These are phyloP conservation scores for Fereydounia khargensis DNA, from an alignment of 1,284 basidiomycete species.

Conservation along the genomic window DNA sequence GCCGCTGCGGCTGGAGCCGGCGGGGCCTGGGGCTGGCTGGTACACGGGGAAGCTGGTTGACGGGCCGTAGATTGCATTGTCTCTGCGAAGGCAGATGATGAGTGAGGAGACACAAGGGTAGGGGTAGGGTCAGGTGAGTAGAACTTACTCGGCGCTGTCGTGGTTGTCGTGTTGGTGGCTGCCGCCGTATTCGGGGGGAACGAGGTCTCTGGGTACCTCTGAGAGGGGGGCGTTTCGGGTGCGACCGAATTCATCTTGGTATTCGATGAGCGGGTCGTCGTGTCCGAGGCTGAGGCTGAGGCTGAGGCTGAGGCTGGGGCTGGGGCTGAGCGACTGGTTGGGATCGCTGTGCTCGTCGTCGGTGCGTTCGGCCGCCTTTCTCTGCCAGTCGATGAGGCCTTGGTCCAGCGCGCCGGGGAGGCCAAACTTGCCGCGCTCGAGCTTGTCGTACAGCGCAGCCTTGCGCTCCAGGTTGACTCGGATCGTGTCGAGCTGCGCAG, in stretches of 20 bases:
- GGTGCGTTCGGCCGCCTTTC: constrained; percentile 60
- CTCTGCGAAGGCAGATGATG: too few species aligned
- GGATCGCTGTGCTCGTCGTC: constrained; percentile 43
- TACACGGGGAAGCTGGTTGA: constrained; percentile 74
- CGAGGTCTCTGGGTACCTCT: constrained; percentile 71
- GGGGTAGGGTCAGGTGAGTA: neutral
- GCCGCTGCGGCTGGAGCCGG: neutral
- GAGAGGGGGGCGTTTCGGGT: constrained; percentile 68
- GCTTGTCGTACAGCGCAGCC: constrained; percentile 75
- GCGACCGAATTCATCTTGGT: constrained; percentile 81
- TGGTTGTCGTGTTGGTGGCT: constrained; percentile 1
- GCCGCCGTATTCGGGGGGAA: constrained; percentile 59
- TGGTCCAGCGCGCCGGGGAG: constrained; percentile 61
- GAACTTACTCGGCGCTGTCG: too few species aligned
- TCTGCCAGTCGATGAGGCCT: constrained; percentile 73
- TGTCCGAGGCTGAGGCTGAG: constrained; percentile 50
- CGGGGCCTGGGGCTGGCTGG: constrained; percentile 61
- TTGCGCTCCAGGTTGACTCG: constrained; percentile 71
- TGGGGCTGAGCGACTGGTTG: neutral
- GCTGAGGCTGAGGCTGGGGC: neutral
- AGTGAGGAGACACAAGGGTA: constrained; percentile 2
- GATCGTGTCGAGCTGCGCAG: constrained; percentile 64
- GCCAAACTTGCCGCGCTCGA: constrained; percentile 76
- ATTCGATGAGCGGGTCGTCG: constrained; percentile 76
- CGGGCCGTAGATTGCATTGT: constrained; percentile 38